A percentile compares a stretch with the other conserved stretches of the same genome.
Evolutionary conservation across 306 rosid genomes (phyloP).

Genomic region (Ziziphus jujuba): DNA sequence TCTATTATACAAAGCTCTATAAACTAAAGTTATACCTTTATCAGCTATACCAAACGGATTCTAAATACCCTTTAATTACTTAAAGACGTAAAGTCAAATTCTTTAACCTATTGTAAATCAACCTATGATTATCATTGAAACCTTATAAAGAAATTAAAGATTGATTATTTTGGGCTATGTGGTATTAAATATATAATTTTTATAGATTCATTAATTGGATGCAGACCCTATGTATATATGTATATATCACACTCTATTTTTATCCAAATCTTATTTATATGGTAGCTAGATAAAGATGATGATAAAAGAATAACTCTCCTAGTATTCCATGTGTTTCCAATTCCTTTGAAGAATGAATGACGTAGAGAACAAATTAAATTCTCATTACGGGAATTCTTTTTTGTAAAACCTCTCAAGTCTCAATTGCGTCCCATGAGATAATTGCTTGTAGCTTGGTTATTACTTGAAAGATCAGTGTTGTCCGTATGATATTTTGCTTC

Average conservation of each 20-base stretch:
- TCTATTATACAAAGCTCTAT: too few relatives aligned
- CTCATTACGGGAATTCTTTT: constrained; percentile 19
- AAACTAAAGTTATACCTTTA: too few relatives aligned
- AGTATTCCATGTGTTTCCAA: constrained; percentile 12
- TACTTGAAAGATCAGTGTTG: constrained; percentile 13
- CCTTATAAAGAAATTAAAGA: background rate
- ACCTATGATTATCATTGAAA: too few relatives aligned
- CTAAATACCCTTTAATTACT: too few relatives aligned
- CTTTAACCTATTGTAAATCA: too few relatives aligned
- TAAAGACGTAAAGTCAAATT: too few relatives aligned
- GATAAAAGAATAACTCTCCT: constrained; percentile 29
- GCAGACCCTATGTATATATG: background rate
- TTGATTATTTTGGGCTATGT: background rate
- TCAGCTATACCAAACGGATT: too few relatives aligned
- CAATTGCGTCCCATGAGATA: constrained; percentile 26
- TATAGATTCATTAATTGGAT: background rate
- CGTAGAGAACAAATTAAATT: constrained; percentile 36
- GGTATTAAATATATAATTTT: too few relatives aligned
- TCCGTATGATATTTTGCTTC: constrained; percentile 35
- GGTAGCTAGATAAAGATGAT: constrained; percentile 23
- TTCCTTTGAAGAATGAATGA: constrained; percentile 29
- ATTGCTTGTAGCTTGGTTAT: constrained; percentile 24
- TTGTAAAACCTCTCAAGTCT: constrained; percentile 28
- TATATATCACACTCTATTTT: too few relatives aligned
- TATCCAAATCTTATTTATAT: too few relatives aligned